A percentile compares a stretch with the other conserved stretches of the same genome.
These are phyloP conservation scores for Didymella arachidicola DNA, from an alignment of 2,329 filamentous ascomycete species.

Conservation along the genomic window DNA sequence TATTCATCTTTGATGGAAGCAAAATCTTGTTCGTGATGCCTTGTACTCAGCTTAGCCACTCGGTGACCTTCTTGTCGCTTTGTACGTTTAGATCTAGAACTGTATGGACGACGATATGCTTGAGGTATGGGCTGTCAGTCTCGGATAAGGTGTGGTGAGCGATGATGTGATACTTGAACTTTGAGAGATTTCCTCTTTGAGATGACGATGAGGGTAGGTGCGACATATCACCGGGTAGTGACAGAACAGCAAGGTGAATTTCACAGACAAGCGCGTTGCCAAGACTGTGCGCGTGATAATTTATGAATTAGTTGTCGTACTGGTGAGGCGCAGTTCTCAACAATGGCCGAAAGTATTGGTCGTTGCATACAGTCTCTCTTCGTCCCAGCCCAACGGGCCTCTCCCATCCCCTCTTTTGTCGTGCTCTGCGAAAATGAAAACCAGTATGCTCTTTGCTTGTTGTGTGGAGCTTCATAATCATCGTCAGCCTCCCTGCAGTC, in stretches of 20 bases:
- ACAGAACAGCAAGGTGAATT: neutral
- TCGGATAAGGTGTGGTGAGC: neutral
- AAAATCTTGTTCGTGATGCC: neutral
- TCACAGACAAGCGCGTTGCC: neutral
- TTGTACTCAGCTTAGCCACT: slow-evolving; percentile 1
- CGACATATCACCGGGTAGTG: slow-evolving; percentile 10
- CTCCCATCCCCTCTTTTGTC: neutral
- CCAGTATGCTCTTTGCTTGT: neutral
- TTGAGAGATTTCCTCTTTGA: neutral
- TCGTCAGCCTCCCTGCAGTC: neutral
- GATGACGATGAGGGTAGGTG: neutral
- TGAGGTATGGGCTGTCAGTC: neutral
- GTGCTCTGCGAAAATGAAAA: neutral
- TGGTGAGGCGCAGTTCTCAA: neutral
- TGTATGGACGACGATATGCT: neutral
- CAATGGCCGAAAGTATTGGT: neutral
- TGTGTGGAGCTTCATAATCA: neutral
- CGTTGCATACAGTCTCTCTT: neutral
- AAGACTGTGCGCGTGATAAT: neutral
- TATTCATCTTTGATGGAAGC: too few species aligned
- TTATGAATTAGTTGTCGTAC: neutral
- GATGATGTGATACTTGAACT: neutral
- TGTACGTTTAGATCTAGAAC: neutral
- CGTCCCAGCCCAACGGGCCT: neutral
- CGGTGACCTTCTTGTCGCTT: neutral